Percentiles rank a stretch among this genome's conserved stretches.
Evolutionary conservation across 2,329 filamentous ascomycete genomes (phyloP).

Genomic region (Neofusicoccum ribis): DNA sequence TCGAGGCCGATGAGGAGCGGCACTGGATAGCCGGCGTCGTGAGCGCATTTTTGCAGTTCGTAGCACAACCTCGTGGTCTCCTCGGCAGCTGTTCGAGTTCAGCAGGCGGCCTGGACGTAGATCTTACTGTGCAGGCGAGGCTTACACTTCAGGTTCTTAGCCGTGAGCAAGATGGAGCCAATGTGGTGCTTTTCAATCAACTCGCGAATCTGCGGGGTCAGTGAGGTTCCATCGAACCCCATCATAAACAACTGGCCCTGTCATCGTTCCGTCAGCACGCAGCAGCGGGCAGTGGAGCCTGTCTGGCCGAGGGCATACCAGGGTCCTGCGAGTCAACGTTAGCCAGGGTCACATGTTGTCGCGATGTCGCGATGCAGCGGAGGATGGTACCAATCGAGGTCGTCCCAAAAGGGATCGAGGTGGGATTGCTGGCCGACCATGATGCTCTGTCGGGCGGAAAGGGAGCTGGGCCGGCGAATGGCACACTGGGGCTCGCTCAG

Average conservation of each 20-base stretch:
- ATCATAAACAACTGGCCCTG: constrained; percentile 77
- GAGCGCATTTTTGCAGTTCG: constrained; percentile 89
- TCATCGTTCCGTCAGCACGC: constrained; percentile 28
- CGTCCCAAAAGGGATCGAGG: constrained; percentile 63
- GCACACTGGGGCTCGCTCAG: constrained; percentile 11
- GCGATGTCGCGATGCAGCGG: constrained; percentile 23
- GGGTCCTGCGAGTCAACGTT: constrained; percentile 43
- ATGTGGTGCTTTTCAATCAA: constrained; percentile 83
- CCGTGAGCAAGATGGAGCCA: constrained; percentile 81
- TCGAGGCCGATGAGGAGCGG: constrained; percentile 89
- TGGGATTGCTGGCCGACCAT: constrained; percentile 45
- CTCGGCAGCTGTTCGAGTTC: constrained; percentile 69
- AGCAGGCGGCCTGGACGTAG: constrained; percentile 21
- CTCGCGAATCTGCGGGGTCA: constrained; percentile 78
- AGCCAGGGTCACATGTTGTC: constrained; percentile 34
- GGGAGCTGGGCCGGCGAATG: constrained; percentile 17
- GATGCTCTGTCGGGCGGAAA: constrained; percentile 48
- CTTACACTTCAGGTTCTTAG: constrained; percentile 82
- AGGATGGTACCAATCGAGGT: constrained; percentile 67
- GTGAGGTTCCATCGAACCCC: constrained; percentile 82
- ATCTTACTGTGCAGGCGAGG: constrained; percentile 15
- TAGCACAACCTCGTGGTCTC: constrained; percentile 85
- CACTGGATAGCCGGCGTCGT: constrained; percentile 83
- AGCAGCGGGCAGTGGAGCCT: constrained; percentile 24
- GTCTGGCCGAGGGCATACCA: constrained; percentile 35